Evolutionary conservation across 306 rosid genomes (phyloP), one percentile per base, ranked within the genome.

Genomic region (Dalbergia oliveri): DNA sequence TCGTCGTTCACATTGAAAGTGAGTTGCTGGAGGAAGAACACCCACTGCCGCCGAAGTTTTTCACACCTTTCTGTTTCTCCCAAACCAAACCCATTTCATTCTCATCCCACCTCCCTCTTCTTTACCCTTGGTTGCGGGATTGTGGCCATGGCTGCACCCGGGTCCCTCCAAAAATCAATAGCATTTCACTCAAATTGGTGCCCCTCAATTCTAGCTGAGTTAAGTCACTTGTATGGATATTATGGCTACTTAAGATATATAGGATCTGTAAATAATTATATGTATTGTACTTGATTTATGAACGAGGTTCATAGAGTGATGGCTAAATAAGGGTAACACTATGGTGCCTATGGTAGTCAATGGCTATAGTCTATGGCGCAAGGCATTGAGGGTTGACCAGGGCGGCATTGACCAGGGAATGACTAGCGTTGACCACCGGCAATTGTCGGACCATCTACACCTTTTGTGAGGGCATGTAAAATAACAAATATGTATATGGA

Each of bases 131-230:
- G 82, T 13, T 89, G 88, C n/a, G 88, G 89, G 19, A 21, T 81
- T 69, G 81, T 90, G 8, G 87, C 94, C 75, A 91, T 89, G 98
- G 89, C 97, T 12, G 86, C 92, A n/a, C 76, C 88, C 66, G 89
- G 91, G 6, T 81, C 94, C 11, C 72, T 81, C 31, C 86, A 66
- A 66, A 93, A 89, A 66, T 84, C 94, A 92, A 94, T 78, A 94
- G 97, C 79, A 82, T 92, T 61, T 94, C 98, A 7, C 88, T 94
- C 68, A 92, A 85, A 72, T 94, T 94, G 87, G 61, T 6, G 13
- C 89, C 97, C 1, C 76, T 90, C 59, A 68, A 84, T 80, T 67
- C 91, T n/a, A n/a, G n/a, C n/a, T 72, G 34, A 73, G 41, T 76
- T 69, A 79, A 70, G 34, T 51, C 71, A 33, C 0, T 58, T 77